Evolutionary conservation across 805 yeast genomes (phyloP).

Genomic region (Spathaspora arborariae): DNA sequence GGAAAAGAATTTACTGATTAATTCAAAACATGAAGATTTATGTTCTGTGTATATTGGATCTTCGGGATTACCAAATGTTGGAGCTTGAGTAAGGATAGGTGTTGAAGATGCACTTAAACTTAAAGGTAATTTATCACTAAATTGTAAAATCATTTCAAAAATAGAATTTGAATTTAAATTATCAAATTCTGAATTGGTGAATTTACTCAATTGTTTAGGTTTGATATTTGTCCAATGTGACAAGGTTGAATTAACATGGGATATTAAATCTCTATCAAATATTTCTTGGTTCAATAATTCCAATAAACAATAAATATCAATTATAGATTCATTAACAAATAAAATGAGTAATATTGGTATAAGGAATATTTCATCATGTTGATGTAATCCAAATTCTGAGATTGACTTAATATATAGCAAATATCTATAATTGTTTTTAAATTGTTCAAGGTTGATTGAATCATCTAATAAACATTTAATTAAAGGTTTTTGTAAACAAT

Average conservation of each 20-base stretch:
- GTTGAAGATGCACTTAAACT: conserved; percentile 44
- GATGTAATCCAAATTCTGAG: conserved; percentile 32
- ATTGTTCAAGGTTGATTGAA: conserved; percentile 16
- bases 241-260: conserved; percentile 22
- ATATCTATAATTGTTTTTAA: conserved; percentile 12
- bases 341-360: conserved; percentile 33
- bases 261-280: conserved; percentile 25
- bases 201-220: conserved; percentile 19
- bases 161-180: conserved; percentile 25
- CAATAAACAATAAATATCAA: conserved; percentile 25
- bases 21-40: conserved; percentile 21
- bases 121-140: conserved; percentile 41
- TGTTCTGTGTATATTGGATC: conserved; percentile 1
- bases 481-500: conserved; percentile 27
- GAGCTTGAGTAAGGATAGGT: conserved; percentile 20
- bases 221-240: conserved; percentile 25
- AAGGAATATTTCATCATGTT: conserved; percentile 37
- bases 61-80: not conserved
- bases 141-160: conserved; percentile 32
- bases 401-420: conserved; percentile 36
- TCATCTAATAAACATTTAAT: conserved; percentile 17
- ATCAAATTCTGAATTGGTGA: conserved; percentile 23
- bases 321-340: conserved; percentile 22
- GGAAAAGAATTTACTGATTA: conserved; percentile 31
- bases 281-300: conserved; percentile 32